Conservation (phyloP, 192 early-diverging fungal species). For the Coemansia sp. region DNA sequence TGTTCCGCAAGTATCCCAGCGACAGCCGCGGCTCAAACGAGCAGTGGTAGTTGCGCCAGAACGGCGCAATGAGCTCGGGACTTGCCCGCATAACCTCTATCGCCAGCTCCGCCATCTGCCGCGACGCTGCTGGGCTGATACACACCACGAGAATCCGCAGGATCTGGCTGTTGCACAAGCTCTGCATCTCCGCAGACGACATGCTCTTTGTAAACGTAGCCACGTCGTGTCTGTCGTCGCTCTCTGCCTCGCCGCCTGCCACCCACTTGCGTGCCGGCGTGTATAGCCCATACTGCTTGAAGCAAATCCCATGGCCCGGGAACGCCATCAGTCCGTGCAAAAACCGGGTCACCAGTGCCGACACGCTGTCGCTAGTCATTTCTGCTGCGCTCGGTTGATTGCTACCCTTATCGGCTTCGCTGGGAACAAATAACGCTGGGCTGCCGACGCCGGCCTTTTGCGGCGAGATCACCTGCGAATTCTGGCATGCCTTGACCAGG, state of each 20-base stretch:
- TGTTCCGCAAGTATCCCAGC: conserved; percentile 32
- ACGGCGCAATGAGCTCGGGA: conserved; percentile 49
- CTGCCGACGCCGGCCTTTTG: conserved; percentile 10
- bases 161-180: conserved; percentile 43
- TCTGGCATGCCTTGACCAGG: conserved; percentile 25
- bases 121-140: conserved; percentile 24
- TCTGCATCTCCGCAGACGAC: conserved; percentile 11
- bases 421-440: conserved; percentile 19
- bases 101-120: conserved; percentile 28
- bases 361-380: conserved; percentile 15
- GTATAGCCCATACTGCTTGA: conserved; percentile 44
- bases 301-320: conserved; percentile 44
- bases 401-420: neutral
- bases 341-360: conserved; percentile 35
- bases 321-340: conserved; percentile 44
- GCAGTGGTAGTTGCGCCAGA: conserved; percentile 32
- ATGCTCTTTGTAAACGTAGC: conserved; percentile 8
- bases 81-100: conserved; percentile 30
- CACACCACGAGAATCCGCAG: conserved; percentile 33
- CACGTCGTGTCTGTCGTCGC: conserved; percentile 14
- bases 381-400: neutral
- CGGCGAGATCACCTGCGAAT: conserved; percentile 4
- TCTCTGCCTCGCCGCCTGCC: neutral
- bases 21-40: conserved; percentile 46
- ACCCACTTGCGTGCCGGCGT: conserved; percentile 17